Conservation (phyloP, 805 yeast species). For the Candida golubevii region DNA sequence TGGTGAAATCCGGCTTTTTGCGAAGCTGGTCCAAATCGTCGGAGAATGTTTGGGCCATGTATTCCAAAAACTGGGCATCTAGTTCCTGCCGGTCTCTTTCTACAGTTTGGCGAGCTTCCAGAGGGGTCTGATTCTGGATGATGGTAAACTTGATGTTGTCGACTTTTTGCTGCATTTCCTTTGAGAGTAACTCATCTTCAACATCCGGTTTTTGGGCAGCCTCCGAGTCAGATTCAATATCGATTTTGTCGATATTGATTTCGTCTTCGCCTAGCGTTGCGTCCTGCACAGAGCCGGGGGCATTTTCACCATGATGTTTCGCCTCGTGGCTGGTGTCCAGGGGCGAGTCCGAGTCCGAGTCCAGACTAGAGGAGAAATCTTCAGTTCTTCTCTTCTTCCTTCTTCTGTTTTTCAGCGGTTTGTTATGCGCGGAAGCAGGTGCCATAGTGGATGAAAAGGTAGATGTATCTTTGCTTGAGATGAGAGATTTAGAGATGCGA, state of each 20-base stretch:
- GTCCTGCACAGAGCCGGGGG: not conserved
- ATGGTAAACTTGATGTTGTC: slow-evolving; percentile 24
- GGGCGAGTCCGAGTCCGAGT: slow-evolving; percentile 37
- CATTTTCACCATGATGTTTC: not conserved
- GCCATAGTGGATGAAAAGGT: not conserved
- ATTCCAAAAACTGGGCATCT: slow-evolving; percentile 47
- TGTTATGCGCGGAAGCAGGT: slow-evolving; percentile 7
- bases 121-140: slow-evolving; percentile 14
- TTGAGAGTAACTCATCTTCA: slow-evolving; percentile 14
- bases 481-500: too few species aligned
- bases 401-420: slow-evolving; percentile 37
- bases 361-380: slow-evolving; percentile 55
- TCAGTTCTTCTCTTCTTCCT: slow-evolving; percentile 83
- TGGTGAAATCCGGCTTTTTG: slow-evolving; percentile 57
- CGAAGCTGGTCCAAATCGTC: slow-evolving; percentile 59
- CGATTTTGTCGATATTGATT: slow-evolving; percentile 30
- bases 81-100: slow-evolving; percentile 33
- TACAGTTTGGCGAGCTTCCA: slow-evolving; percentile 21
- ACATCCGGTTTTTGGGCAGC: slow-evolving; percentile 9
- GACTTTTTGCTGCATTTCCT: slow-evolving; percentile 17
- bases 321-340: slow-evolving; percentile 10
- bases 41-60: slow-evolving; percentile 56
- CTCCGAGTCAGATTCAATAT: slow-evolving; percentile 25
- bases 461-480: too few species aligned
- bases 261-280: slow-evolving; percentile 2